Evolutionary conservation across 148 eudicot species (phyloP).

Genomic region (Fallopia convolvulus): DNA sequence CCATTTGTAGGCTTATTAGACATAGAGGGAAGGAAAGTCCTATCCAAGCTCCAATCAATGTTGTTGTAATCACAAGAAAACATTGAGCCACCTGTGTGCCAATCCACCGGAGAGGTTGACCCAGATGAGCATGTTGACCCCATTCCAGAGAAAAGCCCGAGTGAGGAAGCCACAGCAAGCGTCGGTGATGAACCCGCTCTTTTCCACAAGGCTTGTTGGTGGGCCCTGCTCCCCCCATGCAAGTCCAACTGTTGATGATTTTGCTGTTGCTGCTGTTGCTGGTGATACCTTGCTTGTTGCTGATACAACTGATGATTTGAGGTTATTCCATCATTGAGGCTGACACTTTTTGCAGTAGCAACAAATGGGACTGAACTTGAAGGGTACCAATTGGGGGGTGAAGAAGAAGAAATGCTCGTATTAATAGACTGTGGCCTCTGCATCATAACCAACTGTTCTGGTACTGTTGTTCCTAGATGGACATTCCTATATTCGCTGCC

Average conservation of each 20-base stretch:
- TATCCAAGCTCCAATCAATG: conserved; percentile 86
- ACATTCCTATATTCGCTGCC: conserved; percentile 58
- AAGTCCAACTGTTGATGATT: conserved; percentile 23
- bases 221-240: conserved; percentile 24
- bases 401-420: conserved; percentile 48
- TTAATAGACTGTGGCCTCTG: conserved; percentile 62
- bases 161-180: conserved; percentile 69
- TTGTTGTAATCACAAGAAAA: conserved; percentile 57
- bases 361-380: conserved; percentile 31
- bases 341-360: conserved; percentile 45
- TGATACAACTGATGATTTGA: conserved; percentile 28
- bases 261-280: conserved; percentile 30
- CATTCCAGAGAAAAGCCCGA: conserved; percentile 74
- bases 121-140: conserved; percentile 59
- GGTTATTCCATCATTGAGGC: conserved; percentile 28
- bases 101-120: conserved; percentile 71
- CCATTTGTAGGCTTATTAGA: conserved; percentile 19
- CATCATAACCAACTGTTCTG: conserved; percentile 77
- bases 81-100: conserved; percentile 65
- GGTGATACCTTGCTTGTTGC: conserved; percentile 32
- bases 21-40: conserved; percentile 25
- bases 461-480: conserved; percentile 50
- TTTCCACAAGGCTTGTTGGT: conserved; percentile 28
- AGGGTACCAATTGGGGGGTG: conserved; percentile 62
- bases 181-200: conserved; percentile 44